Evolutionary conservation across 2,329 filamentous ascomycete genomes (phyloP), one percentile per base, ranked within the genome.

Genomic region (Exophiala xenobiotica): DNA sequence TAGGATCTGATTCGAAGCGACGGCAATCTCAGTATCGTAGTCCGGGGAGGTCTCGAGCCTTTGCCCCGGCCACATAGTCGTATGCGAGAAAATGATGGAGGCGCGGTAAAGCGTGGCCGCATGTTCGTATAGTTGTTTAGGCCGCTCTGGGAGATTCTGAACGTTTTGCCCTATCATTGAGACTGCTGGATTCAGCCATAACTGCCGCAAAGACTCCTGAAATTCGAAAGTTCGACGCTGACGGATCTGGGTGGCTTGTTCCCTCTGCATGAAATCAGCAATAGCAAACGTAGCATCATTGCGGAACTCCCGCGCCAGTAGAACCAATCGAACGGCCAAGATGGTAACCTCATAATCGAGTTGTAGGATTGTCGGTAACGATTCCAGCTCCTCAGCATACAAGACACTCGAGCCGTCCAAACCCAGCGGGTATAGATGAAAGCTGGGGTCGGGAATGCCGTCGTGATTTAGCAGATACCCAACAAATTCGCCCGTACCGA

Each of bases 1-100:
- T 1, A 79, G 62, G 40, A 81, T 77, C 33, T 72, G 67, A 8
- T 64, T 60, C 14, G 70, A 69, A 26, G 75, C 75, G 31, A 70
- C 65, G 11, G 70, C 68, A 35, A 78, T 72, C 54, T 79, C 73
- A 19, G 64, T 57, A 26, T 70, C 63, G 16, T 69, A 63, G 12
- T 67, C 63, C 12, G 68, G 66, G 6, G 64, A 67, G 1, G 66
- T 69, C 18, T 74, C 68, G 7, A 70, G 58, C 2, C 70, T 63
- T 63, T 81, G 78, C 3, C 68, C 65, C 2, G 73, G 70, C 68
- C 74, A 80, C 71, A 81, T 76, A 58, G 73, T 76, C 4, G 75
- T 79, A 49, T 76, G 74, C n/a, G 74, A 72, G 61, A 79, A 80
- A 44, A 82, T 70, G 14, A 76, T 68, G 37, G 70, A 73, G 16